Evolutionary conservation across 2,329 filamentous ascomycete species (phyloP).

Genomic region (Rhytidhysteron rufulum): DNA sequence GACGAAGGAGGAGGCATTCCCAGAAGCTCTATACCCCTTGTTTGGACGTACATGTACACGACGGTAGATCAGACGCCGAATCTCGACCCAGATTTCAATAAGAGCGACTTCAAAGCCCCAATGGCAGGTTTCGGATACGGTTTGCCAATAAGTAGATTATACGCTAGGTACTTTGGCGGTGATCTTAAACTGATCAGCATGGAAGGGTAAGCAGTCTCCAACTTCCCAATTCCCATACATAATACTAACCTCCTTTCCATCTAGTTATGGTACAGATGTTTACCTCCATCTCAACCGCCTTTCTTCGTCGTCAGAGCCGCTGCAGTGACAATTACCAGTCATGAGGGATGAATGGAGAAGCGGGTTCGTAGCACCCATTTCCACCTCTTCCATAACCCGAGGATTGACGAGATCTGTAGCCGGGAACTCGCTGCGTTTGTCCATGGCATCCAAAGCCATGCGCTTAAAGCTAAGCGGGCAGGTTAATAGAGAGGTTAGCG

Average conservation of each 20-base stretch:
- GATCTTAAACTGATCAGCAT: constrained; percentile 98
- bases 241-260: constrained; percentile 9
- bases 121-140: constrained; percentile 99
- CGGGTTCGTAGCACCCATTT: constrained; percentile 12
- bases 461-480: constrained; percentile 64
- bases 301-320: constrained; percentile 89
- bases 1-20: constrained; percentile 97
- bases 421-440: not conserved
- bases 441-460: constrained; percentile 48
- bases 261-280: constrained; percentile 93
- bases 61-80: constrained; percentile 95
- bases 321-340: constrained; percentile 90
- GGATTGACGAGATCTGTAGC: constrained; percentile 53
- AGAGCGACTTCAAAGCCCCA: constrained; percentile 97
- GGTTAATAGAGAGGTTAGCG: constrained; percentile 63
- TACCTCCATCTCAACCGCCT: constrained; percentile 96
- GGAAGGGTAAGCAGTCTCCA: constrained; percentile 72
- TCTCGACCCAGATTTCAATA: constrained; percentile 95
- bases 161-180: constrained; percentile 95
- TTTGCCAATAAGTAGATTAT: constrained; percentile 86
- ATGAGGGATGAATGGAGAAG: constrained; percentile 67
- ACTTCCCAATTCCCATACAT: not conserved
- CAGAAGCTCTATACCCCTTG: constrained; percentile 84
- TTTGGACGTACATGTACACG: constrained; percentile 99
- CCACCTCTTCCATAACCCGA: constrained; percentile 44